Base-by-base conservation (phyloP, 352 stramenopile species). In the Phytopythium montanum region DNA sequence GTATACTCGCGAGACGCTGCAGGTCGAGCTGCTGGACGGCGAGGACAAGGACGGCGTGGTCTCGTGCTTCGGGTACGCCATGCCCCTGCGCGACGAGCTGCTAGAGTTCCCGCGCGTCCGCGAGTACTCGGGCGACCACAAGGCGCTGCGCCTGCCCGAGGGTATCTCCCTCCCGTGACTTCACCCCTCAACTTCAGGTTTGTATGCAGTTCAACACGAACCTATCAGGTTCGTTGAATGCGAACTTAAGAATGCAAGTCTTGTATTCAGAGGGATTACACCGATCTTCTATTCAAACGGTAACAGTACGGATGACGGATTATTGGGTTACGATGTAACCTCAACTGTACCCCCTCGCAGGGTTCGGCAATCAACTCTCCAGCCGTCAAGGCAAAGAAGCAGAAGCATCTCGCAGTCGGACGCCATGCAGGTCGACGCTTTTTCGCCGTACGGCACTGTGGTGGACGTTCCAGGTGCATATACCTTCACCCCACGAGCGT, bases 1-100 rank as follows among this genome's bases (percentile, higher is more conserved):
- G 39, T 87, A 90, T 64, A 60, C 73, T 25, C 72, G 79, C 18
- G 71, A 87, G 39, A 53, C 62, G 41, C 73, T 85, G 56, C 60
- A 76, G 8, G 69, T 88, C 55, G 63, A 72, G 21, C 53, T 76
- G n/a, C 36, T 75, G 28, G 62, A 69, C 36, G 67, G 65, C 14
- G 45, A 65, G 3, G 56, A 54, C 31, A 59, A 65, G 14, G 68
- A 67, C 2, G 16, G 65, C 16, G 48, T 26, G 1, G 51, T 81
- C 14, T 45, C 38, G 10, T 80, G 65, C 53, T 64, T 77, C 1
- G 59, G 69, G 10, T 87, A 84, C 60, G 38, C 81, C 56, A 78
- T 75, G 65, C 63, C 70, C 3, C 59, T 79, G 42, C 48, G 69
- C 33, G 72, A 82, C 31, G 62, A 76, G 44, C 59, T 87, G 38